Conservation (phyloP, 73 alveolate genomes). For the Tetrahymena borealis region DNA sequence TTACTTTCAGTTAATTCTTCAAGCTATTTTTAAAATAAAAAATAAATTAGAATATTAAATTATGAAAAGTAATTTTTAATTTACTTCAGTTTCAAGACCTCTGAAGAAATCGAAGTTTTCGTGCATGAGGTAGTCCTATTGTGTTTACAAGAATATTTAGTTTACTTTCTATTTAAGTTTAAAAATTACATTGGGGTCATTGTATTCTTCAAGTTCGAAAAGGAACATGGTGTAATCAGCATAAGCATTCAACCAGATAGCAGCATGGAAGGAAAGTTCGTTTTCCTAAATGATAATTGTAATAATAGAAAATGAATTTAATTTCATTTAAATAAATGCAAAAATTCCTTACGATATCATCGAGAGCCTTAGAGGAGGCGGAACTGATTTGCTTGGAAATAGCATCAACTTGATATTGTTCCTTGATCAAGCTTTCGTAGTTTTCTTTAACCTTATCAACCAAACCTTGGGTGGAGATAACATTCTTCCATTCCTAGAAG, state of each 20-base stretch:
- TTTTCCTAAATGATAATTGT: conserved; percentile 31
- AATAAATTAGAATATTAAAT: neutral
- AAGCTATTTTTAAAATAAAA: neutral
- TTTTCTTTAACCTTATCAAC: conserved; percentile 35
- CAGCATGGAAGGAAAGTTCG: conserved; percentile 36
- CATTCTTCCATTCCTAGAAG: conserved; percentile 24
- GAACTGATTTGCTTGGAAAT: conserved; percentile 40
- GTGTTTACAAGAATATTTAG: neutral
- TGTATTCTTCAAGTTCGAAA: conserved; percentile 29
- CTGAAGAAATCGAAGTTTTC: conserved; percentile 39
- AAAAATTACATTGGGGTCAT: conserved; percentile 13
- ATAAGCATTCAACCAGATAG: conserved; percentile 40
- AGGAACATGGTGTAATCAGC: conserved; percentile 30
- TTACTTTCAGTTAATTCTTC: conserved; percentile 30
- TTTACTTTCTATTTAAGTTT: neutral
- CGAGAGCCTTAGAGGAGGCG: conserved; percentile 26
- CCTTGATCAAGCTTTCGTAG: conserved; percentile 13
- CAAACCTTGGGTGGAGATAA: conserved; percentile 30
- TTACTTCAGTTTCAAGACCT: conserved; percentile 30
- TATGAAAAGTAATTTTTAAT: neutral
- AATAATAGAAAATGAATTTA: neutral
- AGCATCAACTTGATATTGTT: conserved; percentile 34
- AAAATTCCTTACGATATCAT: conserved; percentile 28
- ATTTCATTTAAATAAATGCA: neutral
- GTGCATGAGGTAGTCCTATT: conserved; percentile 12